These are phyloP conservation scores for Alternaria sp. DNA, from an alignment of 2,329 filamentous ascomycete genomes.

Conservation along the genomic window DNA sequence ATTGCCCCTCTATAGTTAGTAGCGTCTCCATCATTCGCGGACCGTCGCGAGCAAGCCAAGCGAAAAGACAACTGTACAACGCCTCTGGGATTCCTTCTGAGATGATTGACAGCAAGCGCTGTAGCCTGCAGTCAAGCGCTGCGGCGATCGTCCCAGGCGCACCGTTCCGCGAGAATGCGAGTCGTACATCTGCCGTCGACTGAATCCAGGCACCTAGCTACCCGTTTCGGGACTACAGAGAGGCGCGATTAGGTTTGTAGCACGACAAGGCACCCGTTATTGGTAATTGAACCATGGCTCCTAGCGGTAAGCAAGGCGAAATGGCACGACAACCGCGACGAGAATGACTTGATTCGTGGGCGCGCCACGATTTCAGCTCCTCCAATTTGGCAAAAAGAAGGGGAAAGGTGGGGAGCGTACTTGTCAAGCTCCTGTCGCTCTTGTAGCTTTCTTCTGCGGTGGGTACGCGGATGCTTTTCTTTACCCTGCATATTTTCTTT, in stretches of 20 bases:
- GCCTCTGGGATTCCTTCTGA: background rate
- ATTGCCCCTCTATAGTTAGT: background rate
- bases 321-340: conserved; percentile 7
- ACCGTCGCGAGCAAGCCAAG: background rate
- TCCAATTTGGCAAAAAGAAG: conserved; percentile 5
- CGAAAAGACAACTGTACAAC: background rate
- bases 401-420: conserved; percentile 5
- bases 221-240: conserved; percentile 11
- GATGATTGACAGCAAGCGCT: background rate
- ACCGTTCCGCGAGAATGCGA: conserved; percentile 7
- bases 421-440: conserved; percentile 8
- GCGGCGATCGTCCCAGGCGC: conserved; percentile 1
- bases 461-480: background rate
- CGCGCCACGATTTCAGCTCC: conserved; percentile 4
- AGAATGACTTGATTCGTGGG: conserved; percentile 18
- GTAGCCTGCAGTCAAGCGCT: background rate
- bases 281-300: conserved; percentile 16
- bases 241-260: conserved; percentile 13
- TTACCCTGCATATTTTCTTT: conserved; percentile 6
- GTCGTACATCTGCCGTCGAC: conserved; percentile 1
- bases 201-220: background rate
- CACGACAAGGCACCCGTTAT: conserved; percentile 8
- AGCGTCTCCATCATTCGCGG: background rate
- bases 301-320: conserved; percentile 18
- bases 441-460: background rate